Evolutionary conservation across 2,329 filamentous ascomycete genomes (phyloP).

Genomic region (Leptographium procerum): DNA sequence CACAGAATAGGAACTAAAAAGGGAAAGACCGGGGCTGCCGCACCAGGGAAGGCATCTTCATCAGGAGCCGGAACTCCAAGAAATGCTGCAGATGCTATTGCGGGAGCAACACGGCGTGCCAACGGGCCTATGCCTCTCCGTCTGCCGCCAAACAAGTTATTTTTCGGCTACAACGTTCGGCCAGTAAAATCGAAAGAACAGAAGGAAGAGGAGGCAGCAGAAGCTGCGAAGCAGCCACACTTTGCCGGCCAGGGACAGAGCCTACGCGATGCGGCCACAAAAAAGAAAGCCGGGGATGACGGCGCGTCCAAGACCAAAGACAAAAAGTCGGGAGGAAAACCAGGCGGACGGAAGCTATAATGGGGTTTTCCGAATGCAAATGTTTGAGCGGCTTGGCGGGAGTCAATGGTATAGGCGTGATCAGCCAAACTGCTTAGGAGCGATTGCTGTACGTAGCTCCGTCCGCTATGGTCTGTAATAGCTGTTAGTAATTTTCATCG

Average conservation of each 20-base stretch:
- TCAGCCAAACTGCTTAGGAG: too few species aligned
- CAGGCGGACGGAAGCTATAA: conserved; percentile 33
- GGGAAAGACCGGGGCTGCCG: conserved; percentile 53
- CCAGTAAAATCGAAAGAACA: conserved; percentile 72
- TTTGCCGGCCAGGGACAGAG: conserved; percentile 83
- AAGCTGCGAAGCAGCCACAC: conserved; percentile 55
- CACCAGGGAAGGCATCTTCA: not conserved
- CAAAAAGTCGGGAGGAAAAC: conserved; percentile 35
- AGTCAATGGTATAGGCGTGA: too few species aligned
- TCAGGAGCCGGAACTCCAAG: conserved; percentile 33
- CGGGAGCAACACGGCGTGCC: conserved; percentile 31
- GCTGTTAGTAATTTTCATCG: not conserved
- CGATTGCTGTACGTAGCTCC: not conserved
- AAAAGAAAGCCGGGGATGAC: conserved; percentile 50
- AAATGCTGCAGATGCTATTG: conserved; percentile 40
- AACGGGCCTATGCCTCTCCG: conserved; percentile 82
- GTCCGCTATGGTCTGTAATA: not conserved
- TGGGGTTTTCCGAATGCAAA: too few species aligned
- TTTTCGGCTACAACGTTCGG: conserved; percentile 91
- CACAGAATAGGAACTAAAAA: conserved; percentile 79
- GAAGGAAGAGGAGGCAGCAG: conserved; percentile 53
- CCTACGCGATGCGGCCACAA: conserved; percentile 44
- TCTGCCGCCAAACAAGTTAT: conserved; percentile 78
- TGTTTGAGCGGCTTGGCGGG: too few species aligned
- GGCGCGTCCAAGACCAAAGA: conserved; percentile 31